Conservation (phyloP, 1,284 basidiomycete species). For the Boletus albobrunnescens region DNA sequence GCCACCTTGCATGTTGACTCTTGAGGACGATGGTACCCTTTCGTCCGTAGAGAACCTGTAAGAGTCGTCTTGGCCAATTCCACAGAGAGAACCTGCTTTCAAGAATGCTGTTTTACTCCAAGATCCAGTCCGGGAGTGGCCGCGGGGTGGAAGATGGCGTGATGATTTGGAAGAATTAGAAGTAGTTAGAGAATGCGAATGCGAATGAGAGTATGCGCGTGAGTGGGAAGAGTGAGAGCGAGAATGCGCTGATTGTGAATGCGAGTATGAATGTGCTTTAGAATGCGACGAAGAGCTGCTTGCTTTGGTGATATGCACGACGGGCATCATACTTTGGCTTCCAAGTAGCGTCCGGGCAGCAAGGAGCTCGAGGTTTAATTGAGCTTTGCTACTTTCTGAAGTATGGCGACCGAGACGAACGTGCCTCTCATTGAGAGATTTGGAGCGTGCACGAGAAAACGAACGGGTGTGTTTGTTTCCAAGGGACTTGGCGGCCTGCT, state of each 20-base stretch:
- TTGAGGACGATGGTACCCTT: slow-evolving; percentile 24
- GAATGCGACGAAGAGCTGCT: slow-evolving; percentile 19
- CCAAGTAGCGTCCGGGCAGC: slow-evolving; percentile 61
- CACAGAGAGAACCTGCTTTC: slow-evolving; percentile 42
- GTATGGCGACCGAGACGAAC: slow-evolving; percentile 11
- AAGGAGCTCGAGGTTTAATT: slow-evolving; percentile 49
- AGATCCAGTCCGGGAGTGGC: slow-evolving; percentile 56
- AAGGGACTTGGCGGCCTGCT: slow-evolving; percentile 57
- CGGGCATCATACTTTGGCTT: slow-evolving; percentile 52
- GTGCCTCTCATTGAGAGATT: slow-evolving; percentile 49
- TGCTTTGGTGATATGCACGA: slow-evolving; percentile 36
- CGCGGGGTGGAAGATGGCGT: slow-evolving; percentile 36
- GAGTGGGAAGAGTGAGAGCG: slow-evolving; percentile 24
- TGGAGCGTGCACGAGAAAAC: slow-evolving; percentile 58
- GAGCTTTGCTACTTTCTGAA: slow-evolving; percentile 23
- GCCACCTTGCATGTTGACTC: slow-evolving; percentile 41
- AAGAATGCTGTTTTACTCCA: slow-evolving; percentile 56
- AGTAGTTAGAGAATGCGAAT: slow-evolving; percentile 45
- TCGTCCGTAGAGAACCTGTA: slow-evolving; percentile 27
- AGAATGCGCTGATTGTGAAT: slow-evolving; percentile 29
- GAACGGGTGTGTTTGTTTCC: slow-evolving; percentile 60
- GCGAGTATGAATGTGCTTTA: slow-evolving; percentile 28
- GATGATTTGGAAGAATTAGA: slow-evolving; percentile 44
- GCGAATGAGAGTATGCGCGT: slow-evolving; percentile 39
- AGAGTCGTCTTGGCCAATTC: slow-evolving; percentile 26